Conservation (phyloP, 2,329 filamentous ascomycete genomes). For the Epichloe bromicola region DNA sequence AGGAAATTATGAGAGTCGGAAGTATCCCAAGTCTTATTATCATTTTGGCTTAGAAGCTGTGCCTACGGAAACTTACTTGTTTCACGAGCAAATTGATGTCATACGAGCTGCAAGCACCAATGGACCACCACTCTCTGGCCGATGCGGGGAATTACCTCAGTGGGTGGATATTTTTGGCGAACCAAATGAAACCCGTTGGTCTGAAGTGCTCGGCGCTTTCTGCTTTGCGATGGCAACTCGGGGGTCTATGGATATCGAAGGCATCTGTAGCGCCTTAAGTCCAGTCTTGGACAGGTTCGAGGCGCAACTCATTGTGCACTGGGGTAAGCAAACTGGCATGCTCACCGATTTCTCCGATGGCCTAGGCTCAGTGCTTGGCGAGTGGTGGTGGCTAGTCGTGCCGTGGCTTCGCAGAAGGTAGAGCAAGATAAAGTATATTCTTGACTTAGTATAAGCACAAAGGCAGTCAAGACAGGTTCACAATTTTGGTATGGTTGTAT, state of each 20-base stretch:
- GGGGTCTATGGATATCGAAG: slow-evolving; percentile 39
- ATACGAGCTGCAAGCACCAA: slow-evolving; percentile 21
- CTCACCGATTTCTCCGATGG: slow-evolving; percentile 28
- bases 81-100: slow-evolving; percentile 35
- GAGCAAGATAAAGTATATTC: neutral
- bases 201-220: slow-evolving; percentile 47
- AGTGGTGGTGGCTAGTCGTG: slow-evolving; percentile 57
- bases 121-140: slow-evolving; percentile 30
- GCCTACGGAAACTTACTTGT: slow-evolving; percentile 51
- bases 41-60: slow-evolving; percentile 48
- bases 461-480: too few relatives aligned
- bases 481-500: too few relatives aligned
- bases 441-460: too few relatives aligned
- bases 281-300: slow-evolving; percentile 52
- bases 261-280: slow-evolving; percentile 41
- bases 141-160: slow-evolving; percentile 46
- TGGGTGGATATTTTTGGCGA: slow-evolving; percentile 60
- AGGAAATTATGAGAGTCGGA: slow-evolving; percentile 57
- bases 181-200: slow-evolving; percentile 48
- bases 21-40: slow-evolving; percentile 52
- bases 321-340: slow-evolving; percentile 42
- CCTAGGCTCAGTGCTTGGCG: slow-evolving; percentile 33
- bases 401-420: slow-evolving; percentile 14
- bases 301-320: slow-evolving; percentile 42
- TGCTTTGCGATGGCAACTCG: slow-evolving; percentile 50